Evolutionary conservation across 2,329 filamentous ascomycete species (phyloP).

Genomic region (Sporothrix humicola): DNA sequence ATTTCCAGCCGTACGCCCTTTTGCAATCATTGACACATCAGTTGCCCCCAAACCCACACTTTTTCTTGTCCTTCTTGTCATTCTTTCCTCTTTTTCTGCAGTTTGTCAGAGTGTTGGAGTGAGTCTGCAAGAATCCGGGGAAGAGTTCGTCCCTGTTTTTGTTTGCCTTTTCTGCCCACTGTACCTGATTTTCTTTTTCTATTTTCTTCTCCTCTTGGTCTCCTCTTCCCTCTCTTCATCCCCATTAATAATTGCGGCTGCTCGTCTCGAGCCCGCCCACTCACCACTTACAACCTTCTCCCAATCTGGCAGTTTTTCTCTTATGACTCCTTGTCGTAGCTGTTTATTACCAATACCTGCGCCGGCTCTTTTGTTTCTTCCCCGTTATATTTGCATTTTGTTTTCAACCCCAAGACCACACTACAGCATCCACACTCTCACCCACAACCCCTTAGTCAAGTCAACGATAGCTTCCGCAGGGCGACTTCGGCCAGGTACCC

Average conservation of each 20-base stretch:
- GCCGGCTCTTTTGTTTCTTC: not conserved
- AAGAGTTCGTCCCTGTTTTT: no score
- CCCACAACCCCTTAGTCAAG: not conserved
- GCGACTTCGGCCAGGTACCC: not conserved
- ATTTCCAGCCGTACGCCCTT: constrained; percentile 15
- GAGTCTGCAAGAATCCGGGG: no score
- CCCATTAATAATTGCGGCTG: no score
- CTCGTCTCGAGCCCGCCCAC: no score
- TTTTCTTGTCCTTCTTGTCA: not conserved
- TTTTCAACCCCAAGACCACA: not conserved
- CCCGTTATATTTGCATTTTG: not conserved
- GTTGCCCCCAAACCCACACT: no score
- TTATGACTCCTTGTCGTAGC: not conserved
- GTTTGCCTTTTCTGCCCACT: no score
- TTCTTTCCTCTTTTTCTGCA: not conserved
- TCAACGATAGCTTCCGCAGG: not conserved
- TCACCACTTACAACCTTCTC: not conserved
- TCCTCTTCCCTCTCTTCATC: no score
- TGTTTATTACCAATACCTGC: not conserved
- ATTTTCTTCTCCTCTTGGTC: no score
- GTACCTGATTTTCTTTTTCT: not conserved
- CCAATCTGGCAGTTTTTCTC: not conserved
- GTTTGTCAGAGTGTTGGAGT: no score
- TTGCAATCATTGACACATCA: constrained; percentile 11
- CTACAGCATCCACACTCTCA: not conserved